Percentiles rank a stretch among this genome's conserved stretches.
phyloP scores from a whole-genome alignment of 352 stramenopile genomes.

The Globisporangium apiculatum region DNA sequence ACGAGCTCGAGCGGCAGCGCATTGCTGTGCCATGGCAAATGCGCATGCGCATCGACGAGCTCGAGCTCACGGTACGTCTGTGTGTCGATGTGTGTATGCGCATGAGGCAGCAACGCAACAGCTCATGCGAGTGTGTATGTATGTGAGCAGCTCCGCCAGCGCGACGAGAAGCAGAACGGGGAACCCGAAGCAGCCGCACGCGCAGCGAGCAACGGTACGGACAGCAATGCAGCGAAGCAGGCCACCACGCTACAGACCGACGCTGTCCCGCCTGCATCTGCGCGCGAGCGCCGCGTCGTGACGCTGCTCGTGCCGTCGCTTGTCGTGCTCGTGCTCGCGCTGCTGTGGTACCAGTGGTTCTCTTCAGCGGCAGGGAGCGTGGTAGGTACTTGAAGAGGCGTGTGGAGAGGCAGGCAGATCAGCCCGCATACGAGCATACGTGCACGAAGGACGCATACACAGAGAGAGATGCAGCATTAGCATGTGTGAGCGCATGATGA shows the following conservation, averaged over 20 bases:
- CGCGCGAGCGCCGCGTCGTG: slow-evolving; percentile 18
- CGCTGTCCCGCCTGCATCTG: slow-evolving; percentile 12
- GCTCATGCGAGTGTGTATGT: slow-evolving; percentile 1
- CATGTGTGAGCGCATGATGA: no score
- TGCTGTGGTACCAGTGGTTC: slow-evolving; percentile 40
- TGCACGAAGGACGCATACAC: no score
- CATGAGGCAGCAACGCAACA: background rate
- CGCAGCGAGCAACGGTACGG: background rate
- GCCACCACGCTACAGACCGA: slow-evolving; percentile 2
- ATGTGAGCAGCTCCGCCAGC: slow-evolving; percentile 28
- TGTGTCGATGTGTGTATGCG: slow-evolving; percentile 3
- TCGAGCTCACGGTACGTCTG: slow-evolving; percentile 63
- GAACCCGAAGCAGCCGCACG: background rate
- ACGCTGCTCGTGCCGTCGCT: slow-evolving; percentile 46
- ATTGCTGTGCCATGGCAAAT: slow-evolving; percentile 58
- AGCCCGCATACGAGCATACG: no score
- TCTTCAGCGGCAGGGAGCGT: slow-evolving; percentile 3
- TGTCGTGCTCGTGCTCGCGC: slow-evolving; percentile 30
- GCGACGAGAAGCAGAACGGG: slow-evolving; percentile 27
- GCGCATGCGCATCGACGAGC: slow-evolving; percentile 70
- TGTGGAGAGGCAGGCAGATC: no score
- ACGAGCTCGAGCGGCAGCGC: slow-evolving; percentile 28
- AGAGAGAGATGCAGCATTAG: no score
- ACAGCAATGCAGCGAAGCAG: background rate
- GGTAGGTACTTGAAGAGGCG: background rate